These are phyloP conservation scores for Syncephalastrum monosporum DNA, from an alignment of 371 early-diverging fungal species.

Conservation along the genomic window DNA sequence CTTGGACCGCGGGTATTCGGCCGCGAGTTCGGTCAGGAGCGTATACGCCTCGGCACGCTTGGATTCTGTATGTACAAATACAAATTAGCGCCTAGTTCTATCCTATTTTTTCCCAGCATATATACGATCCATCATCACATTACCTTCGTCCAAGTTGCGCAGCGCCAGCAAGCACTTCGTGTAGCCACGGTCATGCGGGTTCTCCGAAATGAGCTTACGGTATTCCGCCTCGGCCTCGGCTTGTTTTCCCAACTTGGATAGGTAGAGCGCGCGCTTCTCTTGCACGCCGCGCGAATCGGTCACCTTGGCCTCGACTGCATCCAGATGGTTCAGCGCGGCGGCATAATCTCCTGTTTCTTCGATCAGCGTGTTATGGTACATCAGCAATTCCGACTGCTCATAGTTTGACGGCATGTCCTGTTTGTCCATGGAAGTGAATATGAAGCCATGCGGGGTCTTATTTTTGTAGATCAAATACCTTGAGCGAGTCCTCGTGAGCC, in stretches of 20 bases:
- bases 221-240: conserved; percentile 79
- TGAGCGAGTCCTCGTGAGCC: conserved; percentile 69
- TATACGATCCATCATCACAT: conserved; percentile 1
- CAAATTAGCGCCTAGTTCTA: neutral
- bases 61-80: conserved; percentile 7
- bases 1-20: conserved; percentile 82
- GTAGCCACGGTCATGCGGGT: conserved; percentile 79
- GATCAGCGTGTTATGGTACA: conserved; percentile 77
- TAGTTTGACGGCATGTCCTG: conserved; percentile 56
- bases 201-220: conserved; percentile 69
- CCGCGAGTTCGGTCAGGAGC: conserved; percentile 61
- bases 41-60: conserved; percentile 21
- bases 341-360: conserved; percentile 80
- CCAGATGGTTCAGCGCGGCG: conserved; percentile 75
- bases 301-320: conserved; percentile 66
- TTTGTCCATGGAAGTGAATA: neutral
- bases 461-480: conserved; percentile 38
- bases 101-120: neutral
- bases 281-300: conserved; percentile 71
- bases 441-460: conserved; percentile 4
- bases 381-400: conserved; percentile 75
- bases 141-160: conserved; percentile 40
- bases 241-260: conserved; percentile 62
- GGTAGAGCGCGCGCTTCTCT: conserved; percentile 72
- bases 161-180: conserved; percentile 64